Conservation (phyloP, 805 yeast species). For the Starmerella geochares region DNA sequence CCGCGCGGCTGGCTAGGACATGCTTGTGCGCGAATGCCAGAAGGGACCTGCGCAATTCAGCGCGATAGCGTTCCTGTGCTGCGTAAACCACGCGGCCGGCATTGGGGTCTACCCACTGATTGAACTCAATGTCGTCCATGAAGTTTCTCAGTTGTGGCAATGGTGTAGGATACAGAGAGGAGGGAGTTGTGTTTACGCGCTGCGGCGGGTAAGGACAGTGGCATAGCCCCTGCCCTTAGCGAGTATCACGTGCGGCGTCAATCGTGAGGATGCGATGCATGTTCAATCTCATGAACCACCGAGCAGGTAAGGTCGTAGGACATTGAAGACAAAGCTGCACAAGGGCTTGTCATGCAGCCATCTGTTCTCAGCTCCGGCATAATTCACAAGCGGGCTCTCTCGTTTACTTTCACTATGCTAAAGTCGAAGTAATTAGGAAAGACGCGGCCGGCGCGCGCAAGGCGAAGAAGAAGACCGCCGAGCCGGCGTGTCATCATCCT, state of each 20-base stretch:
- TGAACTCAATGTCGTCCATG: background rate
- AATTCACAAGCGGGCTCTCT: too few species aligned
- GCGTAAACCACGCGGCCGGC: background rate
- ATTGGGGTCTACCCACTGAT: slow-evolving; percentile 1
- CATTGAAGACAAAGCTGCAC: too few species aligned
- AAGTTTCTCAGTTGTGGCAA: background rate
- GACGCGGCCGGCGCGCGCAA: too few species aligned
- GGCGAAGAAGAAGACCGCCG: too few species aligned
- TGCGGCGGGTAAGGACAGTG: background rate
- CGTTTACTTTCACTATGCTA: too few species aligned
- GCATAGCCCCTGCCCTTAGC: background rate
- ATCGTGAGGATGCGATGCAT: background rate
- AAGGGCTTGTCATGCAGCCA: too few species aligned
- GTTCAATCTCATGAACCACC: too few species aligned
- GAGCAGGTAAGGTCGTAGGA: too few species aligned
- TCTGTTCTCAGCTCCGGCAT: too few species aligned
- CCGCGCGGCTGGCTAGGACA: background rate
- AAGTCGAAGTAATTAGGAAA: too few species aligned
- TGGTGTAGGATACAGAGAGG: too few species aligned
- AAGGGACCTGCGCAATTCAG: background rate
- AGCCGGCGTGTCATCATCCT: too few species aligned
- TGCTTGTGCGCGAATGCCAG: background rate
- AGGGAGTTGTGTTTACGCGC: background rate
- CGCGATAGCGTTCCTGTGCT: slow-evolving; percentile 2
- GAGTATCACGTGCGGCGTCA: background rate